These are phyloP conservation scores for Zygosaccharomyces bisporus DNA, from an alignment of 805 yeast species.

Conservation along the genomic window DNA sequence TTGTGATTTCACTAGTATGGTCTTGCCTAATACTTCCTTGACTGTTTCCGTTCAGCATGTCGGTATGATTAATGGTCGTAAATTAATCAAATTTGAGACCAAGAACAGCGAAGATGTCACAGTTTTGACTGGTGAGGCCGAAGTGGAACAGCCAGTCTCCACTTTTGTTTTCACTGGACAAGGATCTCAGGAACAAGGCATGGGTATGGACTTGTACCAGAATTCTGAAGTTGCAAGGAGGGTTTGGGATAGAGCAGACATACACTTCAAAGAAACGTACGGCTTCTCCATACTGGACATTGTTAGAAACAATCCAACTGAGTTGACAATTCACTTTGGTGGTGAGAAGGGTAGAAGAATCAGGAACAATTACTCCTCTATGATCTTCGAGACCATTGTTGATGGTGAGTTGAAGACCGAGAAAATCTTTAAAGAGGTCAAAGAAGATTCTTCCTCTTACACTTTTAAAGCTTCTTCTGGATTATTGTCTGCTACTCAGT, in stretches of 20 bases:
- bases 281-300: slow-evolving; percentile 97
- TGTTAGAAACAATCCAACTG: slow-evolving; percentile 93
- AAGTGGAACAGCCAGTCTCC: slow-evolving; percentile 96
- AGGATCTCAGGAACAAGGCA: slow-evolving; percentile 99
- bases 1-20: slow-evolving; percentile 94
- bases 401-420: slow-evolving; percentile 83
- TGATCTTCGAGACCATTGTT: slow-evolving; percentile 95
- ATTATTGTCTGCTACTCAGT: slow-evolving; percentile 94
- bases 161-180: slow-evolving; percentile 98
- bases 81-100: slow-evolving; percentile 89
- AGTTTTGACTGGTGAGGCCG: slow-evolving; percentile 94
- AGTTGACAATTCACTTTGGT: slow-evolving; percentile 93
- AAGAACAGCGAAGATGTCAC: slow-evolving; percentile 75
- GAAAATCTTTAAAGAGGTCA: slow-evolving; percentile 91
- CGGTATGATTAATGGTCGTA: slow-evolving; percentile 99
- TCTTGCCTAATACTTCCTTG: slow-evolving; percentile 88
- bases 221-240: slow-evolving; percentile 86
- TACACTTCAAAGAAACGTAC: slow-evolving; percentile 85
- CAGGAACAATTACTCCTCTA: slow-evolving; percentile 88
- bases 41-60: slow-evolving; percentile 87
- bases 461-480: slow-evolving; percentile 94
- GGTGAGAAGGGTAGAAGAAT: slow-evolving; percentile 96
- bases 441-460: slow-evolving; percentile 72
- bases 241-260: slow-evolving; percentile 98
- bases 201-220: slow-evolving; percentile 99